Base-by-base conservation (phyloP, 2,329 filamentous ascomycete genomes). In the Pseudogymnoascus sp. region DNA sequence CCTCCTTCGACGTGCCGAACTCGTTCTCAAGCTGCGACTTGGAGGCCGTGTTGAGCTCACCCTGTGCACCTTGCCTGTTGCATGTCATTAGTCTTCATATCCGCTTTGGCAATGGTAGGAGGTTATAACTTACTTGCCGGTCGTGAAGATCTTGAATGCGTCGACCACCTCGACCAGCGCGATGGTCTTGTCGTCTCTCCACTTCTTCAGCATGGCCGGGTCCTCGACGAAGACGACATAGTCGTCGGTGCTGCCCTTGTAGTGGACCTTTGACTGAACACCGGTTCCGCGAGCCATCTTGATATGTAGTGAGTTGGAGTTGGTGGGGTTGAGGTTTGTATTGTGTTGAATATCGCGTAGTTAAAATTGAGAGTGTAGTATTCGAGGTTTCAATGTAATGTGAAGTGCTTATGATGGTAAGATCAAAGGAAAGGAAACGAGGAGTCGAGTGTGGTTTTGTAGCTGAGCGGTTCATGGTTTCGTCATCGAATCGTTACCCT, bases 91-190 rank as follows among this genome's bases (percentile, higher is more conserved):
- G 21, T 21, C 7, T 37, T 25, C 28, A 23, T 38, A 4, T 18
- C 33, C 18, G 31, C 1, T 14, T 21, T 60, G 28, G 14, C 8
- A 59, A 25, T 28, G 60, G 53, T 53, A 63, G 21, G 23, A 31
- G 44, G 42, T 40, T 62, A 33, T 64, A 67, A 80, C 89, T 79
- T 82, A 97, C 92, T 88, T 89, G 80, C 95, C 90, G 37, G 92
- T 96, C 47, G 89, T 80, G 72, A 96, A 96, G 72, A 99, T 82
- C 82, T 96, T 90, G 82, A 91, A 97, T 6, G 89, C 83, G 64
- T 87, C 91, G 63, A 97, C 83, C 63, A 99, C 92, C 71, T 97
- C 87, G 1, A 90, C 83, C 59, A 97, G 79, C 38, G 94, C 89
- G 31, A 94, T 79, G 31, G 83, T 87, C 73, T 84, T 86, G 80